phyloP scores from a whole-genome alignment of 2,329 filamentous ascomycete species.

The Trichoderma hamatum region DNA sequence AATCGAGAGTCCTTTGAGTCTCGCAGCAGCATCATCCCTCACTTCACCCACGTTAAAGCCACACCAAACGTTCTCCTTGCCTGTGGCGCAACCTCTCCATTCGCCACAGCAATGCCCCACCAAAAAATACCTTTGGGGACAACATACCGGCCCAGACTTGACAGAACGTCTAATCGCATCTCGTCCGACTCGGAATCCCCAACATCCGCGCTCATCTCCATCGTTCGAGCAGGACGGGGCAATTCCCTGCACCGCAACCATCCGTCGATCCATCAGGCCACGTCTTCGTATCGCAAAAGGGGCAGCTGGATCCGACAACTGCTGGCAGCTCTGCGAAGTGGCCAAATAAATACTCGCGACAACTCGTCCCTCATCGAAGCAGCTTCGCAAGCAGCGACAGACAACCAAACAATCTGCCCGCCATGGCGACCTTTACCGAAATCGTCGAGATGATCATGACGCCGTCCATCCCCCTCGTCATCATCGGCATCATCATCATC shows the following conservation, averaged over 20 bases:
- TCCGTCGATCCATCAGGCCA: conserved; percentile 10
- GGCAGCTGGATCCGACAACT: neutral
- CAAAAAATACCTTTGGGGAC: neutral
- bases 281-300: neutral
- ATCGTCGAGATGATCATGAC: conserved; percentile 58
- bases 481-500: conserved; percentile 70
- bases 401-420: conserved; percentile 23
- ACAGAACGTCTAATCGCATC: conserved; percentile 6
- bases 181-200: conserved; percentile 11
- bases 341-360: neutral
- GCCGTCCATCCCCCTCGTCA: conserved; percentile 64
- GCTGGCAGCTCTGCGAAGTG: neutral
- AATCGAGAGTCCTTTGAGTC: neutral
- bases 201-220: conserved; percentile 13
- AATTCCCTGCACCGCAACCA: neutral
- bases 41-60: neutral
- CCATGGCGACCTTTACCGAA: conserved; percentile 45
- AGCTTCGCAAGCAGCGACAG: neutral
- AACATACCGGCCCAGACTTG: neutral
- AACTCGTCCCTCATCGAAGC: neutral
- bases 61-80: neutral
- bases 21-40: neutral
- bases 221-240: conserved; percentile 7
- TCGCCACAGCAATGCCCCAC: neutral
- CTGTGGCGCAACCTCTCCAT: conserved; percentile 2